Percentiles rank a stretch among this genome's conserved stretches.
These are phyloP conservation scores for Metschnikowia borealis DNA, from an alignment of 805 yeast genomes.

Conservation along the genomic window DNA sequence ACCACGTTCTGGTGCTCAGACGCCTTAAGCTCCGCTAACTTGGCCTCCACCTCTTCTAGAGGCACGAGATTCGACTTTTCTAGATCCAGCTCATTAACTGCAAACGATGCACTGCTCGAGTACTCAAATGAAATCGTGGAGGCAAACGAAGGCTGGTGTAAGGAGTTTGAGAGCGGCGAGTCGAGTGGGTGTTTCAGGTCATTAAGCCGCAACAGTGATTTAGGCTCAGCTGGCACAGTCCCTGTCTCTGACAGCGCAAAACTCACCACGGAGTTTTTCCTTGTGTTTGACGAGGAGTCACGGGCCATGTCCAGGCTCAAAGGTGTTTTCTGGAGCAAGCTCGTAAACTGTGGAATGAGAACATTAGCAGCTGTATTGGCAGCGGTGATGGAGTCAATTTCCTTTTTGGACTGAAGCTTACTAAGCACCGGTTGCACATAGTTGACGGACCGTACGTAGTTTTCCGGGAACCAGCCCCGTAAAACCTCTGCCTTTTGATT, in stretches of 20 bases:
- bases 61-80: constrained; percentile 15
- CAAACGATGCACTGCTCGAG: constrained; percentile 3
- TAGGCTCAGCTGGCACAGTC: constrained; percentile 15
- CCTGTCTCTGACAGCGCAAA: constrained; percentile 44
- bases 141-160: constrained; percentile 12
- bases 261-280: constrained; percentile 49
- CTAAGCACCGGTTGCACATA: constrained; percentile 40
- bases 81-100: constrained; percentile 5
- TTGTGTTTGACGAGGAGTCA: constrained; percentile 30
- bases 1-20: constrained; percentile 21
- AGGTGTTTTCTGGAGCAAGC: constrained; percentile 32
- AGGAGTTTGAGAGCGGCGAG: background rate
- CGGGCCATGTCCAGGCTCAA: constrained; percentile 26
- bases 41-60: constrained; percentile 28
- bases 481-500: constrained; percentile 35
- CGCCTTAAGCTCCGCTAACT: constrained; percentile 22
- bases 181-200: constrained; percentile 3
- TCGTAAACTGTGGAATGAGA: constrained; percentile 39
- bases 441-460: constrained; percentile 48
- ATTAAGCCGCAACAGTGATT: background rate
- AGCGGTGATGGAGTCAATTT: constrained; percentile 41
- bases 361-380: constrained; percentile 47
- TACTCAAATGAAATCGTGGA: constrained; percentile 9
- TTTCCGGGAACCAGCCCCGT: constrained; percentile 86
- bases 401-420: constrained; percentile 36